These are phyloP conservation scores for Irpex lacteus DNA, from an alignment of 1,284 basidiomycete genomes.

Conservation along the genomic window DNA sequence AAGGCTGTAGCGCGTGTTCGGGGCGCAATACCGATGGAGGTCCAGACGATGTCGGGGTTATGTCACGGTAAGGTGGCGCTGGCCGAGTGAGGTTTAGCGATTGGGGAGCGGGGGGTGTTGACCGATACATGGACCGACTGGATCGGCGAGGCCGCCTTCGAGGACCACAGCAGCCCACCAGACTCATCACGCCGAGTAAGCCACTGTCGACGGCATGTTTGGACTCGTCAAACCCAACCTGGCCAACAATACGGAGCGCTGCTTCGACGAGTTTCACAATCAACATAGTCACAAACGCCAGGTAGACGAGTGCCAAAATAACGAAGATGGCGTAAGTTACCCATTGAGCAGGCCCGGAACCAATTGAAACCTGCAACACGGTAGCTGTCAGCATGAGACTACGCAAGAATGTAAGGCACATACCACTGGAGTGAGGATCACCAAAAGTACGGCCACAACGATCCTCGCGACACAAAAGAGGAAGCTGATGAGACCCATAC, in stretches of 20 bases:
- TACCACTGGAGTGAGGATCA: conserved; percentile 87
- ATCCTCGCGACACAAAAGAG: conserved; percentile 89
- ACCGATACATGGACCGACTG: conserved; percentile 24
- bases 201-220: conserved; percentile 80
- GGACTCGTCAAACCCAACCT: conserved; percentile 84
- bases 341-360: conserved; percentile 80
- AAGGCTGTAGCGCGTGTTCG: conserved; percentile 73
- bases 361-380: conserved; percentile 69
- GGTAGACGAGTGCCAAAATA: conserved; percentile 82
- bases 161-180: conserved; percentile 71
- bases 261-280: conserved; percentile 85
- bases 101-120: conserved; percentile 23
- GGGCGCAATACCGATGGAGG: conserved; percentile 75
- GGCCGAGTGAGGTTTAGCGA: conserved; percentile 30
- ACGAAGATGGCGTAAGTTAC: conserved; percentile 90
- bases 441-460: conserved; percentile 83
- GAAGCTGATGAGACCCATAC: conserved; percentile 94
- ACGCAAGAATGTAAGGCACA: conserved; percentile 33
- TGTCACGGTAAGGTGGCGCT: conserved; percentile 24
- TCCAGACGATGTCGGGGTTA: conserved; percentile 47
- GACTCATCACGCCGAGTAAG: conserved; percentile 77
- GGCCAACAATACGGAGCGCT: conserved; percentile 73
- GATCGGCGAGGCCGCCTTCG: conserved; percentile 40
- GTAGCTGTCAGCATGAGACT: conserved; percentile 10
- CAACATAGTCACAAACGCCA: conserved; percentile 79